A percentile compares a stretch with the other conserved stretches of the same genome.
phyloP scores from a whole-genome alignment of 73 alveolate genomes.

The Paramecium caudatum region DNA sequence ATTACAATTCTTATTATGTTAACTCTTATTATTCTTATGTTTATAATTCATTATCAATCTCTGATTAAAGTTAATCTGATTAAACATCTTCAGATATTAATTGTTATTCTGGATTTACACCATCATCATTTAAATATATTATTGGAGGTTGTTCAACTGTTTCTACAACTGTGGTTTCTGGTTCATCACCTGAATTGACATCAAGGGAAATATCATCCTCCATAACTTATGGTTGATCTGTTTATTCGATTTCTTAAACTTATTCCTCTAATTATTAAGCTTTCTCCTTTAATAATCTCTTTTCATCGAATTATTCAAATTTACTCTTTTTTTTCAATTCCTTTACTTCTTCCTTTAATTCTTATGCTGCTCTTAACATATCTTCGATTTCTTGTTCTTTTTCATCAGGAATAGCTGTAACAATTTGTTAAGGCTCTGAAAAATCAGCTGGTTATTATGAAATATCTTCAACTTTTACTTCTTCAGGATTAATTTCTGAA shows the following conservation, averaged over 20 bases:
- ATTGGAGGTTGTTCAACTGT: not conserved
- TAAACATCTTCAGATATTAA: not conserved
- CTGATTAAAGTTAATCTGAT: not conserved
- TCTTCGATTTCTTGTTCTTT: slow-evolving; percentile 21
- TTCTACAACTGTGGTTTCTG: not conserved
- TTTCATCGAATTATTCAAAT: not conserved
- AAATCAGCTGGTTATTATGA: not conserved
- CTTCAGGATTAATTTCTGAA: not conserved
- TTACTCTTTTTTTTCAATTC: not conserved
- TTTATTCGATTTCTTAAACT: not conserved
- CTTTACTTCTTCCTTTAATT: not conserved
- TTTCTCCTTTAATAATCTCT: not conserved
- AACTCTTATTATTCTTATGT: not conserved
- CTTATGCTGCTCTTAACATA: not conserved
- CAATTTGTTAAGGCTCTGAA: not conserved
- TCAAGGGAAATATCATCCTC: slow-evolving; percentile 1
- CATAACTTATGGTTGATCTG: not conserved
- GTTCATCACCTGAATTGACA: slow-evolving; percentile 9
- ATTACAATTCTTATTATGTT: too few species aligned
- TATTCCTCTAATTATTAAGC: not conserved
- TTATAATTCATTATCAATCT: not conserved
- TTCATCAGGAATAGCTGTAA: not conserved
- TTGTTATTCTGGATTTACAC: not conserved
- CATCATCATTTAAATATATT: not conserved
- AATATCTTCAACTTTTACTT: not conserved